Percentiles rank a stretch among this genome's conserved stretches.
Conservation (phyloP, 2,329 filamentous ascomycete species). For the Thermoascus crustaceus region DNA sequence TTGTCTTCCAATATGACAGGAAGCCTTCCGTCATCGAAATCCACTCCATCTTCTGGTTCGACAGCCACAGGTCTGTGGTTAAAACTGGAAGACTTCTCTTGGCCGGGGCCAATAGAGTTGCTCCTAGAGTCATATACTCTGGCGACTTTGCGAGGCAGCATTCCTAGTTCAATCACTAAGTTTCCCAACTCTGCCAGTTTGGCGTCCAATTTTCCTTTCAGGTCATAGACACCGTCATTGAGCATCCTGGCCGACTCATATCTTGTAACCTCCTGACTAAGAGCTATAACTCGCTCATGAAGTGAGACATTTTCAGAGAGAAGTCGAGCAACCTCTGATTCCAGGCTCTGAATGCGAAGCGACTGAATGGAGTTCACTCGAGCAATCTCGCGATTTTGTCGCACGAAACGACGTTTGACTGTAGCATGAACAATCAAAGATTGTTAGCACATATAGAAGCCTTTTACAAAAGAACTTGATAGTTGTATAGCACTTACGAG, state of each 20-base stretch:
- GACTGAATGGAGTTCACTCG: conserved; percentile 57
- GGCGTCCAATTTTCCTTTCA: conserved; percentile 47
- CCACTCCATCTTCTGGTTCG: conserved; percentile 11
- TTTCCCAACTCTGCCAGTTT: conserved; percentile 50
- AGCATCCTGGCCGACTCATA: conserved; percentile 37
- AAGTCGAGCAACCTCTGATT: conserved; percentile 53
- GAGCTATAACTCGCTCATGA: conserved; percentile 49
- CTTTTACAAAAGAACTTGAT: too few species aligned
- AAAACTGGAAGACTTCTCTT: conserved; percentile 6
- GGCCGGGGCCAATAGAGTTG: conserved; percentile 8
- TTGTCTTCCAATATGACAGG: conserved; percentile 55
- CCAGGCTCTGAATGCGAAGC: conserved; percentile 54
- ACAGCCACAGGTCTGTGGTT: conserved; percentile 11
- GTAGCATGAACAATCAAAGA: conserved; percentile 1
- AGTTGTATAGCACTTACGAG: conserved; percentile 34
- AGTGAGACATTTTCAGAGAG: conserved; percentile 54
- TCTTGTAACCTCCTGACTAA: conserved; percentile 48
- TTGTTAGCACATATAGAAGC: too few species aligned
- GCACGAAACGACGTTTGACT: conserved; percentile 58
- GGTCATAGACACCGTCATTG: conserved; percentile 40
- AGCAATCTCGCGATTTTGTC: conserved; percentile 60
- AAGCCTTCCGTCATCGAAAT: conserved; percentile 33
- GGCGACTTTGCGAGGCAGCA: conserved; percentile 26
- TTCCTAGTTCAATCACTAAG: conserved; percentile 48
- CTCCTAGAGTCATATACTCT: conserved; percentile 13